Evolutionary conservation across 1,139 yeast species (phyloP), one percentile per base, ranked within the genome.

Genomic region (Kluyveromyces sp.): DNA sequence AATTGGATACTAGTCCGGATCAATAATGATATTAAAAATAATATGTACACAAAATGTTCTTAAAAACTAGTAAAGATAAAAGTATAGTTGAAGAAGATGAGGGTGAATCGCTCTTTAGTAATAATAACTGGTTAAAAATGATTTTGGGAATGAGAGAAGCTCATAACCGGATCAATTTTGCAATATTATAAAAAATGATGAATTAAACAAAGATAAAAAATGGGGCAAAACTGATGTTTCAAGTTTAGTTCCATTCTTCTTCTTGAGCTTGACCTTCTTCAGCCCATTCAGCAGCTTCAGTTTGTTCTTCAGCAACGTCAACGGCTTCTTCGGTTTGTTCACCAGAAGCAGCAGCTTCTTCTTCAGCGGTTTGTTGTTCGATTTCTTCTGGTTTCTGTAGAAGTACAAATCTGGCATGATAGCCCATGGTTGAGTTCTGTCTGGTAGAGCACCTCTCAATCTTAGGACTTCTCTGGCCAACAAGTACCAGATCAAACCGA

Each of bases 381-480:
- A 85, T 85, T 78, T 92, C 99, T 80, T 92, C 98, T 71, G 98
- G 79, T 92, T 97, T 84, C 99, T 92, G 97, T 92, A 92, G 90
- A 92, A 92, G 89, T 90, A 92, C 77, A 90, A 83, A 80, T 92
- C 99, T 77, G 97, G 97, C 98, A 92, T 94, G 73, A 92, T 94
- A 65, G 95, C 78, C 99, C 99, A 92, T 73, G 85, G 86, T 74
- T 94, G 87, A 65, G 87, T 73, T 83, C 99, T 90, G 88, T 86
- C 88, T 72, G 95, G 90, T 67, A 92, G 78, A 71, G 90, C 84
- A 72, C 99, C 98, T 81, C 97, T 87, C 75, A 92, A 85, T 82
- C 99, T 88, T 73, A 92, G 84, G 68, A 92, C 97, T 80, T 92
- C 99, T 80, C 99, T 89, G 69, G 98, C 95, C 68, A 92, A 74